Conservation (phyloP, 306 rosid species). For the Sesbania bispinosa region DNA sequence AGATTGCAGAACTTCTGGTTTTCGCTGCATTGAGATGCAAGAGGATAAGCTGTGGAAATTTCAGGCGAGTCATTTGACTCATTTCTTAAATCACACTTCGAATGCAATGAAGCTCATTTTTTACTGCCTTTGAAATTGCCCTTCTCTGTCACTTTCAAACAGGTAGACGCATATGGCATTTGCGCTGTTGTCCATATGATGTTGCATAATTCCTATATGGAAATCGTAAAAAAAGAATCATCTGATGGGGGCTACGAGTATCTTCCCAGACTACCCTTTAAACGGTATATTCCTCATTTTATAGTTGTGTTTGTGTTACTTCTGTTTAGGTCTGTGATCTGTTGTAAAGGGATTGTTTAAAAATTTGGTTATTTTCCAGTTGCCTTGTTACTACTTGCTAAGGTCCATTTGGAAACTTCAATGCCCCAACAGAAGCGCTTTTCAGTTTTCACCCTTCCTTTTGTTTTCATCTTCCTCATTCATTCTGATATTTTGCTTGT, state of each 20-base stretch:
- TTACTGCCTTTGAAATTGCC: conserved; percentile 11
- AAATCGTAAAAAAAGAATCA: conserved; percentile 63
- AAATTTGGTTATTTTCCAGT: neutral
- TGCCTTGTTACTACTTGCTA: neutral
- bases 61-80: conserved; percentile 62
- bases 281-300: conserved; percentile 51
- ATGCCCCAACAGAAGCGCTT: neutral
- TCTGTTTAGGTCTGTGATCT: neutral
- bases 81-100: conserved; percentile 5
- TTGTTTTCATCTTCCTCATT: conserved; percentile 8
- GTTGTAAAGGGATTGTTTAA: neutral
- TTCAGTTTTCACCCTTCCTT: neutral
- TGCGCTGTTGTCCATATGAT: conserved; percentile 74
- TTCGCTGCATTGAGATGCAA: conserved; percentile 93
- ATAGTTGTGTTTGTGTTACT: neutral
- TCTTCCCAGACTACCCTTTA: conserved; percentile 65
- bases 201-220: conserved; percentile 82
- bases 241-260: conserved; percentile 53
- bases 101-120: conserved; percentile 10
- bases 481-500: conserved; percentile 27
- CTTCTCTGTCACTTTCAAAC: conserved; percentile 30
- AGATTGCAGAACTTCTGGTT: conserved; percentile 88
- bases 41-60: conserved; percentile 74
- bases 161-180: conserved; percentile 84
- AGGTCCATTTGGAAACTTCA: conserved; percentile 11